Base-by-base conservation (phyloP, 108 stramenopile genomes). In the Cyclotella atomus region DNA sequence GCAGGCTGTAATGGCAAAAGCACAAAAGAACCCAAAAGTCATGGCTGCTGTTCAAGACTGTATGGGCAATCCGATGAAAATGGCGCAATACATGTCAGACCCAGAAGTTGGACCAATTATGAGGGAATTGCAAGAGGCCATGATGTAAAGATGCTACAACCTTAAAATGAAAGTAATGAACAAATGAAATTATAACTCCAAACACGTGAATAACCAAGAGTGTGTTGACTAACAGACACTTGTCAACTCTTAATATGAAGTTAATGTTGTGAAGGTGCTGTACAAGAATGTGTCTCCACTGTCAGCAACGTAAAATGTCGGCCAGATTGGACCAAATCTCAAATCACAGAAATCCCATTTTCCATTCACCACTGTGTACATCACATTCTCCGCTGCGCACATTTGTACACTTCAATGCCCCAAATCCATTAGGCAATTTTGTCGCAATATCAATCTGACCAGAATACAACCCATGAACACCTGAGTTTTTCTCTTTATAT, bases 11-110 rank as follows among this genome's bases (percentile, higher is more conserved):
- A n/a, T n/a, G n/a, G n/a, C n/a, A n/a, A n/a, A 89, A 57, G 92
- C 94, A 16, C 91, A 95, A 57, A 30, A 55, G 23, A 85, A 83
- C 54, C 86, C 86, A 20, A 88, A 83, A 76, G n/a, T n/a, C n/a
- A n/a, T n/a, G n/a, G n/a, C n/a, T n/a, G n/a, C n/a, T n/a, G n/a
- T n/a, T n/a, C n/a, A n/a, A n/a, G n/a, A n/a, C n/a, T n/a, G n/a
- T n/a, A n/a, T n/a, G n/a, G n/a, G n/a, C n/a, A n/a, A n/a, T n/a
- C 95, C 95, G 12, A 73, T 73, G 75, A 89, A 88, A 19, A 75
- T 93, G 65, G 71, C 88, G 15, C 93, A 95, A 67, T 95, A 95
- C 59, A 75, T 79, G 50, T 91, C 83, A 60, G 92, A 95, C 77
- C 95, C 91, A 21, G 89, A 92, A 25, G 87, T 95, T 5, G 77